Evolutionary conservation across 352 stramenopile species (phyloP), one percentile per base, ranked within the genome.

Genomic region (Aphanomyces euteiches): DNA sequence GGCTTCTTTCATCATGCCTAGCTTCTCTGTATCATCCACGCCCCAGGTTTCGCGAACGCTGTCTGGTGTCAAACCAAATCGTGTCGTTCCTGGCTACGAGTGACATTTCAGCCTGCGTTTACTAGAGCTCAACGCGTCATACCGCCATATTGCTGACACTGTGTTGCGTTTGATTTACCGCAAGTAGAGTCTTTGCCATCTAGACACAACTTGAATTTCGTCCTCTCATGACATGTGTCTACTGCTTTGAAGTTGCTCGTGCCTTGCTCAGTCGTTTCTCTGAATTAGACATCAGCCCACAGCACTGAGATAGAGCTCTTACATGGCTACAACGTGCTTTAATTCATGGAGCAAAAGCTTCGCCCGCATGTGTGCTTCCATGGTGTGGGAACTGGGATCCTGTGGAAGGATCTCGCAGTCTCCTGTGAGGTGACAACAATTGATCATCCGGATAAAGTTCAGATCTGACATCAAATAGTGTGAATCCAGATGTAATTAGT

Each of bases 281-380:
- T 61, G 36, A 37, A 28, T 28, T 28, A 28, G 28, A 28, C 28
- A 28, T 28, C 28, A 28, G 28, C 28, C 28, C 28, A 2, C 28
- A 28, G 28, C 28, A 28, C 28, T 28, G 28, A 21, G 7, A 17
- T 13, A 19, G n/a, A n/a, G 2, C 1, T 6, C 64, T 17, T 64
- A 70, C 64, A 40, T 53, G 10, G 43, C 7, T 4, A 70, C 43
- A 13, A 45, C 19, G 40, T n/a, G 21, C 54, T 70, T 54, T 21
- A 70, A 28, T 6, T 70, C 64, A 63, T 70, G 37, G 8, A 70
- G 43, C 4, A 70, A 50, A 17, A 70, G 13, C 64, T 63, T 70
- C 13, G 64, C 53, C 4, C 50, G n/a, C 39, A 63, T 48, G 37
- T 61, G n/a, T 17, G 19, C 19, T 17, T 70, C 64, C 28, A 28